These are phyloP conservation scores for Dothistroma septosporum DNA, from an alignment of 2,329 filamentous ascomycete species.

Conservation along the genomic window DNA sequence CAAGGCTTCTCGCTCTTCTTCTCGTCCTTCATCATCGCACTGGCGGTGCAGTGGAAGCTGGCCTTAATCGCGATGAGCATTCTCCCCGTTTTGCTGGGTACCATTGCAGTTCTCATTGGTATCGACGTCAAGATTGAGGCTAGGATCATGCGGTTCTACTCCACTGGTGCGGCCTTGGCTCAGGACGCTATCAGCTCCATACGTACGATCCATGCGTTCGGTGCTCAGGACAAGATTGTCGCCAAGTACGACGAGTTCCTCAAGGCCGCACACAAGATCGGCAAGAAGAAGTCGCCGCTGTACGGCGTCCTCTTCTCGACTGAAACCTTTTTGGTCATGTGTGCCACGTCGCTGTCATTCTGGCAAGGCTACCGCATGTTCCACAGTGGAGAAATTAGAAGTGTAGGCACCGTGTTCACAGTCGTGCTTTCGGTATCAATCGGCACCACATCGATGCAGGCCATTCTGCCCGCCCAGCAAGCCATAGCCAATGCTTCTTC, in stretches of 20 bases:
- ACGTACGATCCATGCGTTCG: conserved; percentile 49
- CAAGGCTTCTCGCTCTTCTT: conserved; percentile 39
- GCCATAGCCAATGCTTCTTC: conserved; percentile 43
- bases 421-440: conserved; percentile 32
- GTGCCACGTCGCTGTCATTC: conserved; percentile 40
- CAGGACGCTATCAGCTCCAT: conserved; percentile 51
- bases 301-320: conserved; percentile 33
- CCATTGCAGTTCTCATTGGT: conserved; percentile 32
- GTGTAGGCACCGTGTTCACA: conserved; percentile 37
- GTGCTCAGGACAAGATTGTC: conserved; percentile 43
- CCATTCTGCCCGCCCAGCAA: conserved; percentile 41
- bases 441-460: conserved; percentile 38
- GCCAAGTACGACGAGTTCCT: conserved; percentile 44
- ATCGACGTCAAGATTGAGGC: conserved; percentile 38
- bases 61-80: conserved; percentile 46
- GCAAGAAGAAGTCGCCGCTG: conserved; percentile 43
- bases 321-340: conserved; percentile 42
- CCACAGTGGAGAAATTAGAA: conserved; percentile 30
- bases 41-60: conserved; percentile 43
- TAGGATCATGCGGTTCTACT: conserved; percentile 37
- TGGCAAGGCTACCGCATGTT: conserved; percentile 44
- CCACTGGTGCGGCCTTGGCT: conserved; percentile 44
- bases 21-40: conserved; percentile 39
- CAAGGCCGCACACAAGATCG: conserved; percentile 41
- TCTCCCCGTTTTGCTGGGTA: conserved; percentile 43